Conservation (phyloP, 192 early-diverging fungal genomes). For the Rhizophagus clarus region DNA sequence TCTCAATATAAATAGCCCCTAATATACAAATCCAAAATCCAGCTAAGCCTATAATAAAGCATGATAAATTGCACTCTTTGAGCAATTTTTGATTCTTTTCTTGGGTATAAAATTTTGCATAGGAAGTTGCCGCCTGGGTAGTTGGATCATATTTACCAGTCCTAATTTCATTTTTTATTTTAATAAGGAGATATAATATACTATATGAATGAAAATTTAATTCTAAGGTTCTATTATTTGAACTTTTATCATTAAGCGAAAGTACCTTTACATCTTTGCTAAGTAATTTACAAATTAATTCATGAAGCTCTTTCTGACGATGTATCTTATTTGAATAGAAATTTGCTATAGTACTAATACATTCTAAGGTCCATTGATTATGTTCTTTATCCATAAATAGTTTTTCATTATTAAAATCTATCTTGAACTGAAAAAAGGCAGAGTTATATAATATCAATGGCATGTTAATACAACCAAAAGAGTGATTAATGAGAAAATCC, state of each 20-base stretch:
- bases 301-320: background rate
- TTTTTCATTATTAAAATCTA: background rate
- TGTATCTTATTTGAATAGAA: background rate
- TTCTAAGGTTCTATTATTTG: slow-evolving; percentile 5
- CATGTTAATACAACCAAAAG: background rate
- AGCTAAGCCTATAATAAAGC: slow-evolving; percentile 19
- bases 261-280: background rate
- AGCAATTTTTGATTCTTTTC: background rate
- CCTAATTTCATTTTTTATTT: slow-evolving; percentile 17
- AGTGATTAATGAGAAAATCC: background rate
- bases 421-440: background rate
- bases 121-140: background rate
- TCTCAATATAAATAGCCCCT: slow-evolving; percentile 16
- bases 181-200: slow-evolving; percentile 3
- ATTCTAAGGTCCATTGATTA: slow-evolving; percentile 18
- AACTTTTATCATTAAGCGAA: background rate
- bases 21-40: slow-evolving; percentile 16
- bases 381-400: background rate
- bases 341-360: background rate
- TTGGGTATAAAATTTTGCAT: slow-evolving; percentile 8
- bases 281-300: slow-evolving; percentile 15
- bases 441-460: slow-evolving; percentile 7
- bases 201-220: background rate
- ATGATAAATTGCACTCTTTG: slow-evolving; percentile 3
- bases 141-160: slow-evolving; percentile 14